phyloP scores from a whole-genome alignment of 2,329 filamentous ascomycete genomes.

The Cercospora zeae-maydis region DNA sequence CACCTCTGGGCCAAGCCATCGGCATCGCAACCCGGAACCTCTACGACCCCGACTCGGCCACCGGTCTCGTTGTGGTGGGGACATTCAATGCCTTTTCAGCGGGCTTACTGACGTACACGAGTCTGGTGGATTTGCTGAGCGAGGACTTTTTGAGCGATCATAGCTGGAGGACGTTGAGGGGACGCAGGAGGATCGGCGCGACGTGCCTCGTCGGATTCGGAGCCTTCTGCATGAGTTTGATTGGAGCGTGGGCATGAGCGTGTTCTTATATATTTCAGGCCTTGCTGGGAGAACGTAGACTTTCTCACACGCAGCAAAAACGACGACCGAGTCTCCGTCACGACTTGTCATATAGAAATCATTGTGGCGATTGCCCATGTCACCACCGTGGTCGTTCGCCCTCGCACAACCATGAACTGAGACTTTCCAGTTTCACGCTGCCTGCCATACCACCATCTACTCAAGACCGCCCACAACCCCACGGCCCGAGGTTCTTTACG shows the following conservation, averaged over 20 bases:
- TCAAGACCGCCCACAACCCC: no score
- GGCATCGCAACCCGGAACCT: slow-evolving; percentile 43
- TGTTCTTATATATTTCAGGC: background rate
- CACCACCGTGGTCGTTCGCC: no score
- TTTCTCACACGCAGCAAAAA: background rate
- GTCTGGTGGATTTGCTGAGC: slow-evolving; percentile 45
- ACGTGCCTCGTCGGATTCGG: slow-evolving; percentile 57
- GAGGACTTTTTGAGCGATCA: slow-evolving; percentile 56
- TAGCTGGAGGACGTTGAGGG: slow-evolving; percentile 57
- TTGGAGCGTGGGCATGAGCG: slow-evolving; percentile 58
- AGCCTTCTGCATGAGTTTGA: slow-evolving; percentile 59
- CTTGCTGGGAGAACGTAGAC: background rate
- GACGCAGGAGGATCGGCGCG: slow-evolving; percentile 55
- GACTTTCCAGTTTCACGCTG: no score
- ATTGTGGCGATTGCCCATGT: no score
- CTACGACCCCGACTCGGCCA: slow-evolving; percentile 43
- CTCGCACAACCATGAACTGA: no score
- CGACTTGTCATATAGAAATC: no score
- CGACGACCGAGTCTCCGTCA: background rate
- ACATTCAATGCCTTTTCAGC: slow-evolving; percentile 48
- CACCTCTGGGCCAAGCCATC: slow-evolving; percentile 45
- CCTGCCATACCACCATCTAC: no score
- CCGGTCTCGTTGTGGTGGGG: slow-evolving; percentile 44
- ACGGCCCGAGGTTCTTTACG: no score
- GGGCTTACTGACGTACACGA: slow-evolving; percentile 46